Evolutionary conservation across 176 grass and related monocot species (phyloP).

Genomic region (Echinochloa phyllopogon): DNA sequence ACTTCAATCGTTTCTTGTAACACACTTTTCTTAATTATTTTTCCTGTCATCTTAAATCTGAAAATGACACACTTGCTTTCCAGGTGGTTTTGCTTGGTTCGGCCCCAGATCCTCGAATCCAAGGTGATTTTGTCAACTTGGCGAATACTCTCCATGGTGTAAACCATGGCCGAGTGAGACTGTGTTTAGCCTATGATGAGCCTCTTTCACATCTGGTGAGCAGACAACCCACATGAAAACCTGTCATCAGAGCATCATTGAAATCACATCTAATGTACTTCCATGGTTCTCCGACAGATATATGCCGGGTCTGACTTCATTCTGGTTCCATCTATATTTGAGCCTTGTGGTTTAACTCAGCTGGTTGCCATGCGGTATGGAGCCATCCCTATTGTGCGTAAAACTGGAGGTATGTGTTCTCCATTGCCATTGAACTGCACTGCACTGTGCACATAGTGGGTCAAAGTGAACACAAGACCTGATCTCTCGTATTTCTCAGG

Average conservation of each 20-base stretch:
- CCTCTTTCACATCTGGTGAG: slow-evolving; percentile 88
- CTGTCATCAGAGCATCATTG: not conserved
- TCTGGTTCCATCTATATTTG: slow-evolving; percentile 87
- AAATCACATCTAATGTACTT: slow-evolving; percentile 12
- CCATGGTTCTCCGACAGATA: slow-evolving; percentile 55
- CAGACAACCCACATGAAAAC: not conserved
- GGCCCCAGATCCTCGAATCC: slow-evolving; percentile 80
- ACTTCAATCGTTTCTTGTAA: not conserved
- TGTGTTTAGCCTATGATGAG: slow-evolving; percentile 86
- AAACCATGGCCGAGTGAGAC: slow-evolving; percentile 57
- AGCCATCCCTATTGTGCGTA: slow-evolving; percentile 81
- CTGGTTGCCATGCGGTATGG: slow-evolving; percentile 90
- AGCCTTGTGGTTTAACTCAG: slow-evolving; percentile 90
- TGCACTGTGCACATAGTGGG: not conserved
- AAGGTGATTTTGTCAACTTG: slow-evolving; percentile 75
- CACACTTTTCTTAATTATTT: slow-evolving; percentile 21
- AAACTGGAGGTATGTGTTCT: slow-evolving; percentile 75
- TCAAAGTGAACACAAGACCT: not conserved
- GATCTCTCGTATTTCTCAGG: slow-evolving; percentile 38
- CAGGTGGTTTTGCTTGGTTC: slow-evolving; percentile 95
- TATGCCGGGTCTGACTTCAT: slow-evolving; percentile 91
- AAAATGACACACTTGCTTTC: slow-evolving; percentile 14
- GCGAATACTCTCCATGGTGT: slow-evolving; percentile 67
- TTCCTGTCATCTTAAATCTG: not conserved
- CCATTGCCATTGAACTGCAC: not conserved